Evolutionary conservation across 352 stramenopile species (phyloP).

Genomic region (Phytophthora agathidicida): DNA sequence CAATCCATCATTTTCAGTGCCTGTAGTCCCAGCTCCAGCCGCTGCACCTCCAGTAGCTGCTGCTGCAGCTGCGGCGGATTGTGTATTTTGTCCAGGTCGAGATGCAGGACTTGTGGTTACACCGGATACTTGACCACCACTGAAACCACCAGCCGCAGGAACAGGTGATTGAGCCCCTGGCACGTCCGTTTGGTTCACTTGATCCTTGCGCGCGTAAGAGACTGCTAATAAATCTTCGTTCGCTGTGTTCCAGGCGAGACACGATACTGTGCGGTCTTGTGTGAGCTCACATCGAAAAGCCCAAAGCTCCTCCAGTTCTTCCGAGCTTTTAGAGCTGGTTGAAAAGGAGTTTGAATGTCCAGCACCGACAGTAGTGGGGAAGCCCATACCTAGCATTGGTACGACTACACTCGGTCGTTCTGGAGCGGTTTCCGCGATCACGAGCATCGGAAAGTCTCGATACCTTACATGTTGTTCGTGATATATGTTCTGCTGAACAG

Average conservation of each 20-base stretch:
- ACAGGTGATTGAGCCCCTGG: background rate
- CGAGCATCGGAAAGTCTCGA: constrained; percentile 71
- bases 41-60: constrained; percentile 5
- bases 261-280: constrained; percentile 62
- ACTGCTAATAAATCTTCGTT: constrained; percentile 92
- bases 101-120: background rate
- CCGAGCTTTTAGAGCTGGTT: constrained; percentile 1
- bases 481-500: constrained; percentile 90
- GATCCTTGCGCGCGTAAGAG: constrained; percentile 65
- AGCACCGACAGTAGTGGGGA: constrained; percentile 13
- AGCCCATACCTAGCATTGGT: constrained; percentile 18
- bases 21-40: background rate
- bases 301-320: constrained; percentile 77
- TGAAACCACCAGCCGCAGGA: background rate
- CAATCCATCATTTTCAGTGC: constrained; percentile 52
- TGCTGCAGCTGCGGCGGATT: constrained; percentile 3
- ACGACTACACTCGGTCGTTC: constrained; percentile 8
- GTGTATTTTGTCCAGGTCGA: constrained; percentile 12
- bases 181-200: background rate
- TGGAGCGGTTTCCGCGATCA: constrained; percentile 10
- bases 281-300: constrained; percentile 74
- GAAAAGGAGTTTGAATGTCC: constrained; percentile 1
- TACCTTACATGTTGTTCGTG: constrained; percentile 87
- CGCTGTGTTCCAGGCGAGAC: constrained; percentile 86
- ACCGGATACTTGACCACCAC: background rate